Evolutionary conservation across 176 grass and related monocot species (phyloP).

Genomic region (Thalia dealbata): DNA sequence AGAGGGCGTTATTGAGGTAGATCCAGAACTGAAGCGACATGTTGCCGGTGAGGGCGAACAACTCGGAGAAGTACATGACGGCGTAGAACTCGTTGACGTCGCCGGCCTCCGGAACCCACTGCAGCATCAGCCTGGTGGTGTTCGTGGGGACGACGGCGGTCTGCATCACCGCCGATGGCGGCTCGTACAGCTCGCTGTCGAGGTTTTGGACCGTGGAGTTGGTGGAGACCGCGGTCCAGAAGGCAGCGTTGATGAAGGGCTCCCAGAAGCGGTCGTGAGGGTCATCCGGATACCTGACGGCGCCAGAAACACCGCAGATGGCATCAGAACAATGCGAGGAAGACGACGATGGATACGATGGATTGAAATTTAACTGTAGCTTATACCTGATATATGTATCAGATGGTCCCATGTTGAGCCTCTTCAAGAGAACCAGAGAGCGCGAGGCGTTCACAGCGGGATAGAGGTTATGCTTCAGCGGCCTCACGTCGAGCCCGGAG

Average conservation of each 20-base stretch:
- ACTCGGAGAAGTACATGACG: conserved; percentile 7
- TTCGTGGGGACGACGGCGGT: conserved; percentile 5
- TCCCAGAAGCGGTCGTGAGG: conserved; percentile 10
- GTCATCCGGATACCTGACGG: conserved; percentile 7
- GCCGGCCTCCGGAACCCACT: not conserved
- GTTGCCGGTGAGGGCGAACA: conserved; percentile 3
- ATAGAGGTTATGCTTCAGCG: not conserved
- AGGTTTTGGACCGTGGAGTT: not conserved
- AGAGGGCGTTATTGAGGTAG: not conserved
- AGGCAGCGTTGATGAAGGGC: not conserved
- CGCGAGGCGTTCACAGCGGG: conserved; percentile 20
- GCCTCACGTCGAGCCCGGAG: conserved; percentile 3
- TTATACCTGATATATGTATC: not conserved
- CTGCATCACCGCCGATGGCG: conserved; percentile 2
- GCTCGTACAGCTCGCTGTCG: not conserved
- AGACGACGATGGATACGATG: too few species aligned
- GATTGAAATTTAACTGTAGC: not conserved
- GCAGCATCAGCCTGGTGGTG: not conserved
- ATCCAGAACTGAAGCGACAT: conserved; percentile 8
- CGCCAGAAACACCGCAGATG: too few species aligned
- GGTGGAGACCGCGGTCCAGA: conserved; percentile 3
- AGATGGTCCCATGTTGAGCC: conserved; percentile 2
- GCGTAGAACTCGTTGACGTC: not conserved
- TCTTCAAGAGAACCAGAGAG: not conserved
- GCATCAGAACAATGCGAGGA: too few species aligned